Percentiles rank a stretch among this genome's conserved stretches.
phyloP scores from a whole-genome alignment of 2,329 filamentous ascomycete genomes.

The Botrytis medusae region DNA sequence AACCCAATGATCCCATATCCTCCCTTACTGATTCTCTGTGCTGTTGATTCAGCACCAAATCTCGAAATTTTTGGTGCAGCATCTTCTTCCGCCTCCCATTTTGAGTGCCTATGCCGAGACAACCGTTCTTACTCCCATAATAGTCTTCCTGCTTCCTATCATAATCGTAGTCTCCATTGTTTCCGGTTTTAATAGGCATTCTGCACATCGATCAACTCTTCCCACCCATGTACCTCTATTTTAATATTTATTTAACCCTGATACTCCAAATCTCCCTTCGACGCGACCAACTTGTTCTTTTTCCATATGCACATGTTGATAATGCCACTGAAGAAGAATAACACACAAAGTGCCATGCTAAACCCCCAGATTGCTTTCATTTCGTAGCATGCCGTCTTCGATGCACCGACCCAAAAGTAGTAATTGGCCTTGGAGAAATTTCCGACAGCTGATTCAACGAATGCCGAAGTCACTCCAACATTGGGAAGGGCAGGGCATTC shows the following conservation, averaged over 20 bases:
- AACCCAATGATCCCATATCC: neutral
- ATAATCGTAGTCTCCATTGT: neutral
- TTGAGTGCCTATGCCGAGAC: neutral
- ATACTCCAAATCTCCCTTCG: slow-evolving; percentile 31
- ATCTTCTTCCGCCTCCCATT: neutral
- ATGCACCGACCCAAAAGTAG: slow-evolving; percentile 51
- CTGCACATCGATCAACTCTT: neutral
- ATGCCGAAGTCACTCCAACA: slow-evolving; percentile 45
- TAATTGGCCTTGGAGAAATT: slow-evolving; percentile 47
- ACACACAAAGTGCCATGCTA: slow-evolving; percentile 72
- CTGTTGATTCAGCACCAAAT: neutral
- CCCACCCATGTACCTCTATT: neutral
- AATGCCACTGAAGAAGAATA: slow-evolving; percentile 64
- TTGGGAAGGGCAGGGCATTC: slow-evolving; percentile 60
- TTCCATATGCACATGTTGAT: slow-evolving; percentile 60
- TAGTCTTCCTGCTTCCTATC: neutral
- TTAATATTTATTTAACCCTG: neutral
- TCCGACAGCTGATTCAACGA: slow-evolving; percentile 46
- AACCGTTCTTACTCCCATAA: neutral
- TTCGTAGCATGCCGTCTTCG: slow-evolving; percentile 70
- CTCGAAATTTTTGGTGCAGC: neutral
- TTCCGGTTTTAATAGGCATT: neutral
- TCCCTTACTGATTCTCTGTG: neutral
- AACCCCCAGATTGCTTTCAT: slow-evolving; percentile 88
- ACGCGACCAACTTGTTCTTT: slow-evolving; percentile 25